Base-by-base conservation (phyloP, 1,284 basidiomycete species). In the Ceratobasidium papillatum region DNA sequence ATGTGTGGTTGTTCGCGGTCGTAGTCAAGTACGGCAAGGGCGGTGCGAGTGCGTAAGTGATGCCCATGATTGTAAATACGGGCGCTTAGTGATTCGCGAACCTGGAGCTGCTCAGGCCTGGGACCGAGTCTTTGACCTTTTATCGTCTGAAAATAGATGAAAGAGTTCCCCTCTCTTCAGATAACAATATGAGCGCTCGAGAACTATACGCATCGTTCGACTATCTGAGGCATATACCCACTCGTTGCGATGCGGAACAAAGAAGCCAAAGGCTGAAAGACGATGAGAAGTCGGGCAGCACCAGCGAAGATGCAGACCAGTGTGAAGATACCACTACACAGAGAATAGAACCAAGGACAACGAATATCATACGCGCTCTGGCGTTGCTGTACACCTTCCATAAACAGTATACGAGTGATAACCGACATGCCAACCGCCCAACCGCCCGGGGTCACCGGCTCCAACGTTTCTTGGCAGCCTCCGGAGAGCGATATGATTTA, bases 11-110 rank as follows among this genome's bases (percentile, higher is more conserved):
- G 52, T 58, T 56, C 30, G 27, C 52, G 64, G 66, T 71, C 52
- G 66, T 59, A 41, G 66, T 71, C 38, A 45, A 41, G 38, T 27
- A 62, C 19, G 54, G 66, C 25, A 71, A 62, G 54, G 66, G 66
- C 54, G 41, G 52, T 71, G 66, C 52, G 41, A 43, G 66, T 45
- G 66, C 54, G 54, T 47, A 52, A 51, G 41, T 58, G 66, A 59
- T 58, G 7, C 66, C 66, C 66, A 58, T 59, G 27, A 71, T 71
- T 43, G 41, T 54, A 22, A 32, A 47, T 36, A 17, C 5, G 45
- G 66, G 66, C 66, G 66, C 66, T 71, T 71, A 52, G 14, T 32
- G 41, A 41, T 19, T 38, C 36, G 58, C 32, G 32, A 59, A 22
- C 58, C 58, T 59, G 32, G 8, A 38, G 12, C 30, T 36, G 30